Percentiles rank a stretch among this genome's conserved stretches.
Evolutionary conservation across 148 eudicot species (phyloP).

Genomic region (Vaccinium darrowii): DNA sequence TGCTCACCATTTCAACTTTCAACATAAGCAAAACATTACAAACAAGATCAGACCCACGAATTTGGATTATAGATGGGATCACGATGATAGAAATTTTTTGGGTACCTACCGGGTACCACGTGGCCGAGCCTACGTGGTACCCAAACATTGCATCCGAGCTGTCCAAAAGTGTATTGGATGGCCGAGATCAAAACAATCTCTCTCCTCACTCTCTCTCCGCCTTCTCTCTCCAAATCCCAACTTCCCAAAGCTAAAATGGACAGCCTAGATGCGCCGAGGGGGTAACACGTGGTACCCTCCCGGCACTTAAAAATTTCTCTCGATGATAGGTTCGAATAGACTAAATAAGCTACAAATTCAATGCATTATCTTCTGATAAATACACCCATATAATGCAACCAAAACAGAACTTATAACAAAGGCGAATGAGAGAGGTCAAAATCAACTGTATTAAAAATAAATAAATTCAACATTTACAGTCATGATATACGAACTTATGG

Average conservation of each 20-base stretch:
- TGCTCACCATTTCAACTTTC: neutral
- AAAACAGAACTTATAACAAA: neutral
- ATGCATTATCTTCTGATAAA: neutral
- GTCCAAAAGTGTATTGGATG: no score
- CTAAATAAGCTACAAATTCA: neutral
- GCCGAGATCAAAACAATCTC: no score
- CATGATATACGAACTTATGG: neutral
- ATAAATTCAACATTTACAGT: neutral
- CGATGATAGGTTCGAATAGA: neutral
- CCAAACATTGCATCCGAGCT: no score
- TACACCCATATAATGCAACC: neutral
- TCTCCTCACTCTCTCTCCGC: no score
- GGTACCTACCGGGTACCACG: no score
- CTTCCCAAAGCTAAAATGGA: no score
- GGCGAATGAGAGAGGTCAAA: neutral
- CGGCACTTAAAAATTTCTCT: no score
- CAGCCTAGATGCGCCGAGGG: no score
- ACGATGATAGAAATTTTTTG: no score
- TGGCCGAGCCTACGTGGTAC: no score
- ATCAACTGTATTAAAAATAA: neutral
- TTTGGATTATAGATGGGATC: neutral
- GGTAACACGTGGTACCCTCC: no score
- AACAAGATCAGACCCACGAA: neutral
- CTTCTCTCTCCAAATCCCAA: no score
- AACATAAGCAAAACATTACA: neutral